Evolutionary conservation across 305 asterid species (phyloP).

Genomic region (Solanum hybrid): DNA sequence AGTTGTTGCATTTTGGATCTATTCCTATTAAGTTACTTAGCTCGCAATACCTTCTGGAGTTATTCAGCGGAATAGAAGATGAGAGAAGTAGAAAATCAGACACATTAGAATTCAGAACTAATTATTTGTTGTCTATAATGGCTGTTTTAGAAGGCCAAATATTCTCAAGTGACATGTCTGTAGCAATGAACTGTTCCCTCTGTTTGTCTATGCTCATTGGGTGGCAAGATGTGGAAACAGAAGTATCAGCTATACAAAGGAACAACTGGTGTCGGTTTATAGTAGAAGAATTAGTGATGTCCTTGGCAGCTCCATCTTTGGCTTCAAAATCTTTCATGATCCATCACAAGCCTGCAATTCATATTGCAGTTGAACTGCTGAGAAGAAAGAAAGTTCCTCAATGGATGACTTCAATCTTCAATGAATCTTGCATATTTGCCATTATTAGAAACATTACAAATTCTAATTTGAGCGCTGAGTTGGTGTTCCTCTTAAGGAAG

Average conservation of each 20-base stretch:
- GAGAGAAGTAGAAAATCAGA: constrained; percentile 19
- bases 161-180: constrained; percentile 46
- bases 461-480: constrained; percentile 40
- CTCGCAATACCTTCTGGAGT: constrained; percentile 68
- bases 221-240: constrained; percentile 37
- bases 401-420: constrained; percentile 59
- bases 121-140: constrained; percentile 43
- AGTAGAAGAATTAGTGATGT: constrained; percentile 76
- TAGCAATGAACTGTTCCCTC: constrained; percentile 57
- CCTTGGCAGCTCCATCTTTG: constrained; percentile 52
- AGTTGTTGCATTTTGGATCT: constrained; percentile 79
- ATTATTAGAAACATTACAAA: constrained; percentile 52
- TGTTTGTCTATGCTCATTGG: constrained; percentile 54
- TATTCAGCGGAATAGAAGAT: constrained; percentile 45
- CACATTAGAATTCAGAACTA: constrained; percentile 32
- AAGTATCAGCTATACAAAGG: constrained; percentile 18
- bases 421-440: constrained; percentile 40
- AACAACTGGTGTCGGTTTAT: constrained; percentile 70
- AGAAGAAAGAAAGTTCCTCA: constrained; percentile 35
- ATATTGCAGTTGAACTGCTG: constrained; percentile 57
- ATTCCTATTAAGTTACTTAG: constrained; percentile 52
- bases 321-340: constrained; percentile 38
- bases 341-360: constrained; percentile 62
- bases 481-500: constrained; percentile 61
- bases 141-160: constrained; percentile 69